Percentiles rank a stretch among this genome's conserved stretches.
Conservation (phyloP, 352 stramenopile species). For the Globisporangium splendens region DNA sequence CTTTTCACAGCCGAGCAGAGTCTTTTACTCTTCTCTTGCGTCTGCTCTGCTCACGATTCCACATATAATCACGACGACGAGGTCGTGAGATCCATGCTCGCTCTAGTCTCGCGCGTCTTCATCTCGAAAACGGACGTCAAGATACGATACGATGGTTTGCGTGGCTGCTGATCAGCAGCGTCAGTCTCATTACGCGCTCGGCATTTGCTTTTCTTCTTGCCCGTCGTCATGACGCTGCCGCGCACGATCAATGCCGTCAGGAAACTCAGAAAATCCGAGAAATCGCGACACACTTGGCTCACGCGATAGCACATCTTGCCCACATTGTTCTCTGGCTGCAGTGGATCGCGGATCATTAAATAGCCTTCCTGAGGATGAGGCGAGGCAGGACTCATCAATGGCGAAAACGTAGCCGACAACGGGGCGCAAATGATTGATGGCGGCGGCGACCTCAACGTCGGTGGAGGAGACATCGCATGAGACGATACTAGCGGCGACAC, state of each 20-base stretch:
- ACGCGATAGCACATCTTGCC: constrained; percentile 83
- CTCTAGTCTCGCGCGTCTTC: constrained; percentile 49
- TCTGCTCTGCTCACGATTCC: no score
- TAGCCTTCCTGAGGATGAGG: constrained; percentile 33
- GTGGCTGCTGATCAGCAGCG: background rate
- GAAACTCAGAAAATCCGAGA: constrained; percentile 82
- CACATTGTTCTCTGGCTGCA: constrained; percentile 74
- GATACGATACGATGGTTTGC: constrained; percentile 40
- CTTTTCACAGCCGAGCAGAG: no score
- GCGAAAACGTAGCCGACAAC: background rate
- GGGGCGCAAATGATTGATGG: constrained; percentile 12
- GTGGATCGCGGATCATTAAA: constrained; percentile 71
- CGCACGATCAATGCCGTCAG: constrained; percentile 78
- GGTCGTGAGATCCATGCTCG: constrained; percentile 34
- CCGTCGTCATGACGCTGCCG: constrained; percentile 64
- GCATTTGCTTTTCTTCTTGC: constrained; percentile 29
- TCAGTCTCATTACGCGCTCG: background rate
- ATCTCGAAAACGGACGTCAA: constrained; percentile 63
- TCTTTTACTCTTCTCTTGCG: background rate
- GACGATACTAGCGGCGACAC: background rate
- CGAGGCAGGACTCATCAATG: background rate
- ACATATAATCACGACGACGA: background rate
- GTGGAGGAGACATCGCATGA: constrained; percentile 1
- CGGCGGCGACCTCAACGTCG: constrained; percentile 11
- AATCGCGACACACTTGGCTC: constrained; percentile 78